Conservation (phyloP, 306 rosid genomes). For the Prunus fruticosa region DNA sequence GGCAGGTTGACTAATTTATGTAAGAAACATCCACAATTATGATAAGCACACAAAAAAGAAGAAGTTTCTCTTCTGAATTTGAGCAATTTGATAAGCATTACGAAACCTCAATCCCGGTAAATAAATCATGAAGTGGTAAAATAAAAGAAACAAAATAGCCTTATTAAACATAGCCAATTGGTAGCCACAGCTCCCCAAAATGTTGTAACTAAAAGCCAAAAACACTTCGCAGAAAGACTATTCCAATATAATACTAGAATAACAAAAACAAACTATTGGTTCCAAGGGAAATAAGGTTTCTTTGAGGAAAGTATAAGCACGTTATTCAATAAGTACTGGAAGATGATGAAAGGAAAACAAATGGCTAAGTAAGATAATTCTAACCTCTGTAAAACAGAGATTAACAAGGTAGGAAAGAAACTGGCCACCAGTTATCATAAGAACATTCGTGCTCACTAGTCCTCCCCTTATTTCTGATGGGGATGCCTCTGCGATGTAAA, state of each 20-base stretch:
- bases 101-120: neutral
- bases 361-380: slow-evolving; percentile 25
- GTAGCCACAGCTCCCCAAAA: neutral
- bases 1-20: neutral
- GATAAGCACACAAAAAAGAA: neutral
- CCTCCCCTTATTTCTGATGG: slow-evolving; percentile 90
- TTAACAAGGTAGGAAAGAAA: slow-evolving; percentile 72
- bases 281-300: neutral
- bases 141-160: neutral
- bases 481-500: slow-evolving; percentile 86
- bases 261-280: neutral
- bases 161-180: neutral
- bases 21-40: neutral
- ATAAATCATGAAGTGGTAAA: neutral
- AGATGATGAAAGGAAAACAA: slow-evolving; percentile 7
- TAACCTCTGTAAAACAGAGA: slow-evolving; percentile 72
- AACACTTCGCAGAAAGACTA: neutral
- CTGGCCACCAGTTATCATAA: slow-evolving; percentile 87
- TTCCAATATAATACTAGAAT: neutral
- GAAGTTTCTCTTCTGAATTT: neutral
- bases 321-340: neutral
- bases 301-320: neutral
- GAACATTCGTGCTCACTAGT: slow-evolving; percentile 71
- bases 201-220: neutral
- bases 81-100: neutral